These are phyloP conservation scores for Corchorus capsularis DNA, from an alignment of 345 rosid genomes.

Conservation along the genomic window DNA sequence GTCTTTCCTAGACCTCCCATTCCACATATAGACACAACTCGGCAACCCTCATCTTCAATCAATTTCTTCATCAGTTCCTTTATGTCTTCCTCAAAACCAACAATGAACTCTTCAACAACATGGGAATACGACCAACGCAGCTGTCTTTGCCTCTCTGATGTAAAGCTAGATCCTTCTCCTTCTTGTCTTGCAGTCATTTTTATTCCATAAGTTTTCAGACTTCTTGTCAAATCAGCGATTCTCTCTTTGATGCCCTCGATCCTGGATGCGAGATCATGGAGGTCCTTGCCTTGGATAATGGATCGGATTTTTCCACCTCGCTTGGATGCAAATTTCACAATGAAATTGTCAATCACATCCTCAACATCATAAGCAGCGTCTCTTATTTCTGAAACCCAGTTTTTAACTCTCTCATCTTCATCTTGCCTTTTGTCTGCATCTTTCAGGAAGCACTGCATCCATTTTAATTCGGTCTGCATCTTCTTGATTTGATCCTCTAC, in stretches of 20 bases:
- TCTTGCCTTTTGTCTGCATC: slow-evolving; percentile 43
- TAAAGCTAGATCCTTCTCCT: slow-evolving; percentile 13
- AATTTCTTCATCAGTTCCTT: slow-evolving; percentile 27
- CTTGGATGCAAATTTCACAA: neutral
- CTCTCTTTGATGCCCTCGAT: slow-evolving; percentile 35
- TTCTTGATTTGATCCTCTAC: slow-evolving; percentile 23
- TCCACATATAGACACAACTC: slow-evolving; percentile 38
- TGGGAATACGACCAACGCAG: slow-evolving; percentile 41
- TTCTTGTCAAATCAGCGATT: slow-evolving; percentile 33
- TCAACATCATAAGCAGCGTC: slow-evolving; percentile 31
- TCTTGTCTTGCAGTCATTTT: slow-evolving; percentile 10
- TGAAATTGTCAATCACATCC: slow-evolving; percentile 31
- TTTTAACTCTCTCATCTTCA: slow-evolving; percentile 27
- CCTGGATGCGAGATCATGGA: slow-evolving; percentile 27
- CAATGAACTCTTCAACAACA: slow-evolving; percentile 30
- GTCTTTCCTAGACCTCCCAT: slow-evolving; percentile 64
- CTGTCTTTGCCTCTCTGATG: slow-evolving; percentile 28
- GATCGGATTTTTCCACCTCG: neutral
- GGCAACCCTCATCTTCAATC: slow-evolving; percentile 18
- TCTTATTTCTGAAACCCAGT: slow-evolving; percentile 30
- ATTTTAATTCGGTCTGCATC: slow-evolving; percentile 24
- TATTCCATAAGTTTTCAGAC: slow-evolving; percentile 42
- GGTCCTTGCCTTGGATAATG: slow-evolving; percentile 6
- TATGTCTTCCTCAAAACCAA: slow-evolving; percentile 40
- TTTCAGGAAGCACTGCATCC: slow-evolving; percentile 38